Evolutionary conservation across 257 asterid genomes (phyloP).

Genomic region (Vinca minor): DNA sequence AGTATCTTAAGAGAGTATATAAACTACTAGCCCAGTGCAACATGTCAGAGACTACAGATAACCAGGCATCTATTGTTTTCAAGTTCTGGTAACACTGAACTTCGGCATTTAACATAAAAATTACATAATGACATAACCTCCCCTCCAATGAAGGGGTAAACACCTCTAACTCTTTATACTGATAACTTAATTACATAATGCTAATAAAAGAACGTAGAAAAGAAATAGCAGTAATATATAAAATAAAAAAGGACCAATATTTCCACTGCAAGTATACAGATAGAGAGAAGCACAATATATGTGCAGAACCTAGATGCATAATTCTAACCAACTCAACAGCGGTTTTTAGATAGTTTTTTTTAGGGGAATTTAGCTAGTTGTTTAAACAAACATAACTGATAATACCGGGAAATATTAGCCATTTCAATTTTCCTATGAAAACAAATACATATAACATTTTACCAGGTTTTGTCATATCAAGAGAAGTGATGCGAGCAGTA

Average conservation of each 20-base stretch:
- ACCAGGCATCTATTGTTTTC: background rate
- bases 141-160: background rate
- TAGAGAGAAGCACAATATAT: background rate
- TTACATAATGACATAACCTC: background rate
- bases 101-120: background rate
- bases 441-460: constrained; percentile 19
- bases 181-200: too few relatives aligned
- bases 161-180: background rate
- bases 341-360: too few relatives aligned
- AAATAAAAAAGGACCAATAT: background rate
- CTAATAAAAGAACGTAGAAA: background rate
- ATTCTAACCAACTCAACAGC: background rate
- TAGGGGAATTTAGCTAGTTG: background rate
- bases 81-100: background rate
- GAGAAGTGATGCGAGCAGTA: constrained; percentile 90
- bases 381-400: too few relatives aligned
- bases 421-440: background rate
- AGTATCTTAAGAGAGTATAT: constrained; percentile 9
- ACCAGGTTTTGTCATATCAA: constrained; percentile 84
- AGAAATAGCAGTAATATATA: background rate
- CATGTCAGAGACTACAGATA: constrained; percentile 2
- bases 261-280: too few relatives aligned
- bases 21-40: background rate
- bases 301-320: background rate
- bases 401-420: background rate